Base-by-base conservation (phyloP, 306 rosid genomes). In the Dryas octopetala region DNA sequence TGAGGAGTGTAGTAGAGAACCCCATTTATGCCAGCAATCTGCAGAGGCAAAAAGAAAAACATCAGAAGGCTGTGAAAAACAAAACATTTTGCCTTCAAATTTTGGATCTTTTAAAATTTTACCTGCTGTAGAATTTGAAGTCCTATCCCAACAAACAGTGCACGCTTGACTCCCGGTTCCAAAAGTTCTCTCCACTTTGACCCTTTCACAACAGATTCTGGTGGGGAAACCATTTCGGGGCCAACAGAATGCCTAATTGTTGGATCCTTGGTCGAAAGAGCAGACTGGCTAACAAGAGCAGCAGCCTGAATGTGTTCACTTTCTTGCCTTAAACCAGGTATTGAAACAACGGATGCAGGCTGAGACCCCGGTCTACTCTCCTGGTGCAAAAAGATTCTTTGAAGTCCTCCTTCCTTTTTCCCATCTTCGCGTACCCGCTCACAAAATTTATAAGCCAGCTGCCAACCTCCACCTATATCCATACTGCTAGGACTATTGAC, bases 11-110 rank as follows among this genome's bases (percentile, higher is more conserved):
- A 89, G 83, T 79, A 87, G 9, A 91, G 89, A 83, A 91, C 80
- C 43, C 95, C 91, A 78, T 89, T 89, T 83, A 89, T 89, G 73
- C 97, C 95, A 52, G 88, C 79, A 81, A 84, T 74, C 96, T 90
- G 87, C 78, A 75, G 71, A 64, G 19, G 40, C 1, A 14, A 55
- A 12, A 57, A 32, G 48, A 41, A 7, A 41, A 40, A 6, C 49
- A 63, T 63, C 12, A 41, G 68, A 41, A 5, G 13, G 26, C 19
- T 41, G 8, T 8, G 54, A 57, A 43, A 71, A 59, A 44, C 15
- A 57, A 71, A 4, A n/a, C 14, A 54, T 4, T 23, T 32, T 71
- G 16, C 63, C 43, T 43, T 17, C n/a, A 47, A 46, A 23, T 12
- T 23, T 47, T 9, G 52, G 26, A 45, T 45, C 1, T 4, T 43